Evolutionary conservation across 257 asterid genomes (phyloP).

Genomic region (Salvia rosmarinus): DNA sequence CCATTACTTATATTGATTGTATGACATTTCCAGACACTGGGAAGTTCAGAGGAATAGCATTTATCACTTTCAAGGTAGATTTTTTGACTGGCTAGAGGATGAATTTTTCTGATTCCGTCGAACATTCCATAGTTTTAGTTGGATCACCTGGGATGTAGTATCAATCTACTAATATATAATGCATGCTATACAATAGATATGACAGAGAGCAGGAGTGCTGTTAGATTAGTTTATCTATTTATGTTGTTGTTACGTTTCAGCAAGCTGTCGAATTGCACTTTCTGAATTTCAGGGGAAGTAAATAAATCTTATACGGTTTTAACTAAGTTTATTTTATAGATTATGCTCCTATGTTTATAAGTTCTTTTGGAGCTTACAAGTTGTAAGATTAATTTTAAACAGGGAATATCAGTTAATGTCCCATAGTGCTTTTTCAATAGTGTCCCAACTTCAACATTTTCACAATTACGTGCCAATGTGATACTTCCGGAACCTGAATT

Average conservation of each 20-base stretch:
- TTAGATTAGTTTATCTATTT: not conserved
- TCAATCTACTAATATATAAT: not conserved
- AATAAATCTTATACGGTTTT: not conserved
- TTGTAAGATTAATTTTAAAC: not conserved
- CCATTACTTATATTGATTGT: conserved; percentile 80
- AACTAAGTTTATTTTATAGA: not conserved
- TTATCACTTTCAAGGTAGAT: conserved; percentile 81
- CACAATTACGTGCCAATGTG: too few species aligned
- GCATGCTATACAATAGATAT: not conserved
- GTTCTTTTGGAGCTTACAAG: not conserved
- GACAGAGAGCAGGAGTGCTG: not conserved
- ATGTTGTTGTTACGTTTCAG: not conserved
- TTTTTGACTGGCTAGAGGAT: conserved; percentile 24
- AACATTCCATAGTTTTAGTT: conserved; percentile 6
- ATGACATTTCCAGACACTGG: conserved; percentile 87
- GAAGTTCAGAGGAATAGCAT: conserved; percentile 97
- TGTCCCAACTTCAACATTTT: too few species aligned
- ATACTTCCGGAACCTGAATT: too few species aligned
- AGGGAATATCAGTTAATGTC: too few species aligned
- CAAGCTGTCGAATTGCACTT: conserved; percentile 5
- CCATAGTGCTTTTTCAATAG: too few species aligned
- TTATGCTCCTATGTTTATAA: not conserved
- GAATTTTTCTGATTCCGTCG: conserved; percentile 1
- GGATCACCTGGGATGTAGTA: conserved; percentile 13
- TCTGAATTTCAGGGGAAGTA: not conserved